Base-by-base conservation (phyloP, 129 eudicot species). In the Flaveria bidentis region DNA sequence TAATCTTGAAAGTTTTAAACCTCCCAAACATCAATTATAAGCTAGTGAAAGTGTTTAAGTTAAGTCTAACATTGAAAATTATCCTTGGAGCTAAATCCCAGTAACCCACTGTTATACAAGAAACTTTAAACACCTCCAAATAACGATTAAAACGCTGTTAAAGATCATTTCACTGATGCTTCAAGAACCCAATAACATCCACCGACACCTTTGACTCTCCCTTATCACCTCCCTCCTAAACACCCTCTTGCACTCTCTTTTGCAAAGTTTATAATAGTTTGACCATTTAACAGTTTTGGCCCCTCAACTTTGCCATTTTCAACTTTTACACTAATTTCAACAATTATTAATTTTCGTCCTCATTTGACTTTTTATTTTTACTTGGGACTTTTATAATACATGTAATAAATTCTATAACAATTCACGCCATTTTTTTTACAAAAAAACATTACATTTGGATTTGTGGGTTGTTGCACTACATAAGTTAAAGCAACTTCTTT, bases 401-500 rank as follows among this genome's bases (percentile, higher is more conserved):
- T 0, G 1, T 22, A 25, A 20, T 63, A 44, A 30, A 30, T 63
- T 28, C 1, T 30, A 63, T 63, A 30, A 28, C 69, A 63, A 63
- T 63, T 63, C 69, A 63, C 13, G 12, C 44, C 45, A 63, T 14
- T 30, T 28, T 28, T 63, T 28, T 30, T 1, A 30, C 68, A 28
- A 63, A 45, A 63, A 61, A 13, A 15, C 33, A 15, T 28, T 14
- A 7, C 68, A 30, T 63, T 14, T 14, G 45, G 67, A 61, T 61
- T 61, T 61, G 42, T 61, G 18, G 44, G 44, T 63, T 36, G 44
- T 63, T 63, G 42, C 69, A 70, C 39, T 36, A 13, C 20, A 69
- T 16, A 73, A 72, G 69, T 63, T 47, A 78, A 74, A 65, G 17
- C 67, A 86, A 69, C n/a, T 71, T 56, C 53, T 36, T 63, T 78